Conservation (phyloP, 139 green algal genomes). For the Chlamydomonas sphaeroides region DNA sequence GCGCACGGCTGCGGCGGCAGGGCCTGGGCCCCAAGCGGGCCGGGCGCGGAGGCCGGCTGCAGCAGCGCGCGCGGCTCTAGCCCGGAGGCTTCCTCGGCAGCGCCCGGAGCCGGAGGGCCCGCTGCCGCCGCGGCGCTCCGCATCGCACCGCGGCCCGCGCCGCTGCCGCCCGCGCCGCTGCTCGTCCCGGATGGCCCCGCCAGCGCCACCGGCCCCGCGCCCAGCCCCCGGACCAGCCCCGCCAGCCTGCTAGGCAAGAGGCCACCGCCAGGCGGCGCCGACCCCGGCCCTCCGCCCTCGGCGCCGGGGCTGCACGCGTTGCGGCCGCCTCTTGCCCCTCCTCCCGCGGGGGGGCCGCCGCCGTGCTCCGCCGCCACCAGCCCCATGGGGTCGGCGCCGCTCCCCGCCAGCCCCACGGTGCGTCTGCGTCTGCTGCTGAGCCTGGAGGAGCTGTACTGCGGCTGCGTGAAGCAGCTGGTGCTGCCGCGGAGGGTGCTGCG, state of each 20-base stretch:
- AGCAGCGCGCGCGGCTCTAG: too few species aligned
- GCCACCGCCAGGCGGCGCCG: background rate
- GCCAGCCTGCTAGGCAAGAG: conserved; percentile 13
- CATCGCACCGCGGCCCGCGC: background rate
- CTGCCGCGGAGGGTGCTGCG: conserved; percentile 13
- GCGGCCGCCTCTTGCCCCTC: too few species aligned
- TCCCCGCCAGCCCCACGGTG: too few species aligned
- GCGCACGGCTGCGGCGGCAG: too few species aligned
- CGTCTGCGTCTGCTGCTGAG: conserved; percentile 23
- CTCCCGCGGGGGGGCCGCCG: background rate
- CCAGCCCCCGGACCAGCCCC: background rate
- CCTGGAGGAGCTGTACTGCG: conserved; percentile 42
- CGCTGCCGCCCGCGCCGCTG: background rate
- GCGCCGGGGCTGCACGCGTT: background rate
- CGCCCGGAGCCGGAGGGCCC: background rate
- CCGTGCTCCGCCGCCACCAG: background rate
- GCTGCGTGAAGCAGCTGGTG: conserved; percentile 40
- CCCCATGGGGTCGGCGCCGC: too few species aligned
- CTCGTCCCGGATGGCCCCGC: background rate
- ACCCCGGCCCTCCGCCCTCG: background rate
- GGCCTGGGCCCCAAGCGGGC: too few species aligned
- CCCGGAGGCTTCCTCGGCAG: too few species aligned
- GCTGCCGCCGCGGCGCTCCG: background rate
- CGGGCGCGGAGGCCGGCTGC: too few species aligned
- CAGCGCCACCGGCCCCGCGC: background rate